Evolutionary conservation across 768 basidiomycete species (phyloP), one percentile per base, ranked within the genome.

Genomic region (Boletus tomentosulus): DNA sequence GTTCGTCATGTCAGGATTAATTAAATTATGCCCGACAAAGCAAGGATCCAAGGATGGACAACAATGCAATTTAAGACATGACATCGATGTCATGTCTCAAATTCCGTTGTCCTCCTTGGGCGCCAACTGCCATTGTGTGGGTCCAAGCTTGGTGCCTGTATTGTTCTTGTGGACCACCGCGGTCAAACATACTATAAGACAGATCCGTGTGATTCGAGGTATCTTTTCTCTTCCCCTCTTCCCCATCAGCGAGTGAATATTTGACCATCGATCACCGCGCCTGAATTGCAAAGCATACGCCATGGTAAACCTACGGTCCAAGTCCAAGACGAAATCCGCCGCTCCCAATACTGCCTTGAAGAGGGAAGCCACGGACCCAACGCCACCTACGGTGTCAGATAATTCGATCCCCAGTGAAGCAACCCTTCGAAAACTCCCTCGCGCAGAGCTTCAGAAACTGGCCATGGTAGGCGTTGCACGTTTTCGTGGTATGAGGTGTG

Each of bases 401-500:
- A 41, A 46, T 9, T n/a, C 12, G 6, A 25, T 52, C 8, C 34
- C 62, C 39, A 57, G 45, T 30, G 60, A 64, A 44, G 52, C 2
- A 37, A 24, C 54, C 27, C 68, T 68, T 30, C 62, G 56, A 46
- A 60, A 59, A 30, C 56, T 68, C 13, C 28, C 69, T 47, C 65
- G 69, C 6, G 50, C 52, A 1, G 41, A 57, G 31, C 59, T 68
- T 24, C 67, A 68, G 51, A 66, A 68, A 34, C 42, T 66, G 1
- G 62, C 66, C 3, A 64, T 47, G 64, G 69, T 64, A 51, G 10
- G 53, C 16, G 24, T 39, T 25, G 38, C 11, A 15, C 10, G 10
- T 19, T 43, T 15, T 46, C 7, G 43, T 25, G 10, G 3, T 27
- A 19, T 9, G 38, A 11, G 6, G 2, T 3, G 15, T 9, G 15